Evolutionary conservation across 2,329 filamentous ascomycete species (phyloP).

Genomic region (Aspergillus melleus): DNA sequence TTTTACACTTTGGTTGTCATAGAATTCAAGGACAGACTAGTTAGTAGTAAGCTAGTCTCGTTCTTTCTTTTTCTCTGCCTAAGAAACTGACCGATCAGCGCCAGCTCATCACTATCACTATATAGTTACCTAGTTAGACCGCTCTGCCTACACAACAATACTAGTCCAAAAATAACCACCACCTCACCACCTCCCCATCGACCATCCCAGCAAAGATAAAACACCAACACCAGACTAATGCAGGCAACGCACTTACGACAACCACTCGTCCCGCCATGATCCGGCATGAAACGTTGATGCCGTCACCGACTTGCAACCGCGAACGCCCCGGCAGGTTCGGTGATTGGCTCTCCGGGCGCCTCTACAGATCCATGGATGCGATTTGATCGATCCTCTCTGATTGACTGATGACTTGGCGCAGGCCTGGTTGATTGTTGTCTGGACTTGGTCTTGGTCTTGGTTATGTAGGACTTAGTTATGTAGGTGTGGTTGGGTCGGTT

Average conservation of each 20-base stretch:
- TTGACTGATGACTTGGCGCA: background rate
- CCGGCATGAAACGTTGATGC: constrained; percentile 21
- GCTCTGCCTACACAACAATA: background rate
- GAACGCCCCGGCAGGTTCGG: background rate
- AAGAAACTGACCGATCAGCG: no score
- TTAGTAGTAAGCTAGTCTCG: background rate
- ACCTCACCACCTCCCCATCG: background rate
- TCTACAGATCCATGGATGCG: background rate
- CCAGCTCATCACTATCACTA: no score
- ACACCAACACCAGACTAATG: background rate
- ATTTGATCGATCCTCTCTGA: background rate
- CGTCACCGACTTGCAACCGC: constrained; percentile 13
- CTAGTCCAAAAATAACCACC: background rate
- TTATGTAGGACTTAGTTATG: no score
- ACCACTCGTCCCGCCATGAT: constrained; percentile 14
- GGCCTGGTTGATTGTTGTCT: background rate
- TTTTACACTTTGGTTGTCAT: background rate
- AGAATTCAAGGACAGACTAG: background rate
- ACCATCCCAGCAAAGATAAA: background rate
- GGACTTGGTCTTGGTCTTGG: background rate
- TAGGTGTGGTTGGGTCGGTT: no score
- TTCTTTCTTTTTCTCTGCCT: background rate
- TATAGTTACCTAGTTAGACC: no score
- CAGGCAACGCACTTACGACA: constrained; percentile 4
- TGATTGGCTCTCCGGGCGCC: constrained; percentile 4